Evolutionary conservation across 306 rosid genomes (phyloP).

Genomic region (Lagenaria siceraria): DNA sequence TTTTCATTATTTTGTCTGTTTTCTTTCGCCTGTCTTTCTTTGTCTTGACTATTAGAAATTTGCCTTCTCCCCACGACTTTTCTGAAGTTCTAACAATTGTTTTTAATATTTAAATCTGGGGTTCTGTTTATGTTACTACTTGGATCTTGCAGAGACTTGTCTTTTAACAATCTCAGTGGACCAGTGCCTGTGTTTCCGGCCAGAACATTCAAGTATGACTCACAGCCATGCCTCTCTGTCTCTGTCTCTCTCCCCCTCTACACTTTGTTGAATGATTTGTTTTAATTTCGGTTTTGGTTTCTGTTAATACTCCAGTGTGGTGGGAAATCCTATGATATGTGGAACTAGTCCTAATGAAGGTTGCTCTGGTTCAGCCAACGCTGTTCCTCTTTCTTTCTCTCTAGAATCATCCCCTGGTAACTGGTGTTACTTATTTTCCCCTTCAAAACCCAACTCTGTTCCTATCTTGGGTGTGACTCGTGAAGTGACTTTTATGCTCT

Average conservation of each 20-base stretch:
- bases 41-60: constrained; percentile 4
- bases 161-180: constrained; percentile 91
- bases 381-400: constrained; percentile 47
- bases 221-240: background rate
- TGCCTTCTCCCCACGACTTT: constrained; percentile 10
- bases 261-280: constrained; percentile 1
- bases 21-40: constrained; percentile 9
- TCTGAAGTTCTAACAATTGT: constrained; percentile 2
- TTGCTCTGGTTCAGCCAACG: constrained; percentile 59
- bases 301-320: constrained; percentile 34
- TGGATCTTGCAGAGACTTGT: constrained; percentile 73
- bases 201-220: constrained; percentile 72
- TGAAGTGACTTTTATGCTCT: background rate
- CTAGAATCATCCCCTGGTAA: constrained; percentile 48
- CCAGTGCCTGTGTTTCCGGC: constrained; percentile 86
- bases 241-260: background rate
- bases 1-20: constrained; percentile 25
- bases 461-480: background rate
- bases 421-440: background rate
- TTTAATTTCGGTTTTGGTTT: constrained; percentile 7
- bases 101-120: constrained; percentile 16
- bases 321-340: constrained; percentile 84
- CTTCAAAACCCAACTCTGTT: background rate
- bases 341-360: constrained; percentile 54
- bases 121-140: constrained; percentile 14